phyloP scores from a whole-genome alignment of 305 asterid genomes.

The Rubia tinctorum region DNA sequence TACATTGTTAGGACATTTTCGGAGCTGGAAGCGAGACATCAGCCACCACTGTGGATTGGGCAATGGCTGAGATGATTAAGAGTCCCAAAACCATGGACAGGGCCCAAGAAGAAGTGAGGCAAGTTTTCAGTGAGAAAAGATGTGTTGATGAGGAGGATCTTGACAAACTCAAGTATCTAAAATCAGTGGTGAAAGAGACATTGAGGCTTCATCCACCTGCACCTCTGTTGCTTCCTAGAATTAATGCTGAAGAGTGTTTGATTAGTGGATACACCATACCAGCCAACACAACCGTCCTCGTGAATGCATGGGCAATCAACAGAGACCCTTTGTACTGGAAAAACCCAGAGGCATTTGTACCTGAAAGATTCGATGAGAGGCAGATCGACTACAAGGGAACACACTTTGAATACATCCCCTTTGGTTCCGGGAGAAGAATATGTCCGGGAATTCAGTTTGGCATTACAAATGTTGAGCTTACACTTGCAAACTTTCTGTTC shows the following conservation, averaged over 20 bases:
- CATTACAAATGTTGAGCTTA: constrained; percentile 2
- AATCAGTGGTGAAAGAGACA: constrained; percentile 3
- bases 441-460: constrained; percentile 8
- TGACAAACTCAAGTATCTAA: not conserved
- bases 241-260: not conserved
- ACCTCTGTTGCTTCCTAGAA: not conserved
- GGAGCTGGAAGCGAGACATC: constrained; percentile 13
- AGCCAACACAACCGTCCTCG: not conserved
- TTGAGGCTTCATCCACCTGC: constrained; percentile 6
- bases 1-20: constrained; percentile 7
- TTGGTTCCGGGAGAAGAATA: constrained; percentile 1
- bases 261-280: not conserved
- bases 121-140: not conserved
- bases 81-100: not conserved
- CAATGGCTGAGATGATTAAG: constrained; percentile 19
- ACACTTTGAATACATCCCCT: constrained; percentile 1
- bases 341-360: not conserved
- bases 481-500: constrained; percentile 1
- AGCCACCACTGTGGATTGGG: constrained; percentile 12
- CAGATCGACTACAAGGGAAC: not conserved
- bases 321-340: constrained; percentile 1
- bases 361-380: not conserved
- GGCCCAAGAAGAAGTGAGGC: constrained; percentile 13
- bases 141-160: not conserved
- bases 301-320: constrained; percentile 9